Base-by-base conservation (phyloP, 805 yeast genomes). In the Brettanomyces custersianus region DNA sequence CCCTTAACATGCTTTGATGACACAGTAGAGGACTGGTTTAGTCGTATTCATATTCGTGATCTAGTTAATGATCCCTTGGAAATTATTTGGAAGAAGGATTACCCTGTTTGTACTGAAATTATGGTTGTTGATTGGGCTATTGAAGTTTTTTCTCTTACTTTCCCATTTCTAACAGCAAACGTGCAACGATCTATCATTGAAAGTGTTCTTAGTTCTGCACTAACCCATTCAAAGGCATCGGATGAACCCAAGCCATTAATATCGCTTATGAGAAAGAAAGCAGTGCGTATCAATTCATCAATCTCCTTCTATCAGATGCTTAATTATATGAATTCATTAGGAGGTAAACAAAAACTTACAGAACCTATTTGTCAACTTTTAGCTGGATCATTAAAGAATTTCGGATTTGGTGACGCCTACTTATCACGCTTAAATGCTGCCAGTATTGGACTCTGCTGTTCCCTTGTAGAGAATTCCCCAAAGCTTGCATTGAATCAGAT, bases 151-250 rank as follows among this genome's bases (percentile, higher is more conserved):
- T 74, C 83, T 4, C 51, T 70, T 7, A 66, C 81, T 1, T 80
- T 90, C 44, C 84, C 94, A 0, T 63, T 67, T 39, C 69, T 90
- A 45, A 74, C 88, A 6, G 59, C 74, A 4, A 83, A 85, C 42
- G 81, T 92, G 36, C 96, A 90, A 49, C 78, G 80, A 39, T 86
- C 96, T 1, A 66, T 92, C n/a, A 57, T 92, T 16, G 96, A 90
- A 48, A 83, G 78, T 36, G 57, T 92, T 42, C 70, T 87, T 44
- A 63, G 79, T 4, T 64, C 69, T 13, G 41, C 79, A 25, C 61
- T 71, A 33, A 63, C 45, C 12, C 73, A 20, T 58, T 66, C 21
- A 47, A 59, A 44, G 30, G 37, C 34, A 25, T 92, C 40, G 6
- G 42, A 37, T 3, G 43, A 40, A 8, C 37, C 37, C 18, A 41